Conservation (phyloP, 2,329 filamentous ascomycete genomes). For the Tolypocladium pustulatum region DNA sequence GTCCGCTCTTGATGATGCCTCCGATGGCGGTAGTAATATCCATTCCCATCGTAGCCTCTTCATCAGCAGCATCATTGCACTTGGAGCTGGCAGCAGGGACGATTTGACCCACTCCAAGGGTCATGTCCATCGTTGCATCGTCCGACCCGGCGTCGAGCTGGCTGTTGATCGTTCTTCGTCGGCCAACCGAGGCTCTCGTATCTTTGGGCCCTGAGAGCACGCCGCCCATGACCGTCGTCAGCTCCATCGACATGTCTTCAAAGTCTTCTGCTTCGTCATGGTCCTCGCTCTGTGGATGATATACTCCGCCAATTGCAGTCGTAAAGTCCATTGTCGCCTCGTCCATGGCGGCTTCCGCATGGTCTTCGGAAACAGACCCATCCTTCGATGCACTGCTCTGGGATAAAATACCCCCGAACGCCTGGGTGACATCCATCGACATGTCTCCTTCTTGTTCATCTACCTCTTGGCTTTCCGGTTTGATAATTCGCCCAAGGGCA, state of each 20-base stretch:
- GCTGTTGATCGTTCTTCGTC: conserved; percentile 15
- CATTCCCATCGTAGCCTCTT: conserved; percentile 46
- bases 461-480: conserved; percentile 28
- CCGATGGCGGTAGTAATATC: conserved; percentile 57
- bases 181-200: conserved; percentile 11
- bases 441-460: conserved; percentile 51
- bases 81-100: conserved; percentile 15
- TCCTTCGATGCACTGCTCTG: conserved; percentile 14
- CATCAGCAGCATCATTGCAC: conserved; percentile 20
- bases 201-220: conserved; percentile 28
- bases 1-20: conserved; percentile 39
- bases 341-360: conserved; percentile 26
- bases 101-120: conserved; percentile 45
- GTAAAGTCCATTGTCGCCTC: conserved; percentile 70
- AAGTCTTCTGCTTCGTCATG: conserved; percentile 32
- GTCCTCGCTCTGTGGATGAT: conserved; percentile 19
- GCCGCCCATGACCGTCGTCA: conserved; percentile 55
- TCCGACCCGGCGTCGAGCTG: conserved; percentile 19
- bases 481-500: conserved; percentile 44
- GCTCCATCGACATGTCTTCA: conserved; percentile 71
- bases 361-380: conserved; percentile 2
- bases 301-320: conserved; percentile 64
- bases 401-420: conserved; percentile 66
- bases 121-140: conserved; percentile 42
- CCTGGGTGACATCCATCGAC: conserved; percentile 90